Evolutionary conservation across 2,329 filamentous ascomycete genomes (phyloP).

Genomic region (Fusarium kyushuense): DNA sequence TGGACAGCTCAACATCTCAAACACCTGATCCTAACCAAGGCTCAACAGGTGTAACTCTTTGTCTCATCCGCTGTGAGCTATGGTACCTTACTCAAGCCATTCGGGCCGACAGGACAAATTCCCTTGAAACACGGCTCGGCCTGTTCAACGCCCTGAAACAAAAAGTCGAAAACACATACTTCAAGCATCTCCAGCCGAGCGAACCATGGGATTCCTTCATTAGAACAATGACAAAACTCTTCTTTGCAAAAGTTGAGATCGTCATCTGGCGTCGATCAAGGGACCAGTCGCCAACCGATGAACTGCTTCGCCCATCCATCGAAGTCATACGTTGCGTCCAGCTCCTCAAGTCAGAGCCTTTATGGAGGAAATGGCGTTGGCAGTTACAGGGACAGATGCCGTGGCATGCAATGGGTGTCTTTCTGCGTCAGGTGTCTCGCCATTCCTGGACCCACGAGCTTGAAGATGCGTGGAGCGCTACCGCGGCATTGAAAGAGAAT

Average conservation of each 20-base stretch:
- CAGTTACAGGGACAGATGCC: conserved; percentile 48
- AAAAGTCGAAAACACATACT: conserved; percentile 25
- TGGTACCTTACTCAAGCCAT: conserved; percentile 44
- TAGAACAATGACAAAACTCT: conserved; percentile 41
- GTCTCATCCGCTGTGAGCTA: conserved; percentile 46
- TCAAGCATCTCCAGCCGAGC: conserved; percentile 17
- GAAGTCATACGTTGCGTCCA: conserved; percentile 40
- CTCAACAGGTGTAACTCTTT: conserved; percentile 31
- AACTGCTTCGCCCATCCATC: conserved; percentile 21
- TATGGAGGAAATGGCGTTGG: conserved; percentile 49
- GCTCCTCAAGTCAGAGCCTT: conserved; percentile 36
- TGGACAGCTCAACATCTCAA: not conserved
- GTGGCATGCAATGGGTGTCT: conserved; percentile 46
- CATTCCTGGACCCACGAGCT: conserved; percentile 41
- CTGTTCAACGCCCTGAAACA: conserved; percentile 22
- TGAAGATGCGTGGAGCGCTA: conserved; percentile 42
- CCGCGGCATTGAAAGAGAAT: conserved; percentile 12
- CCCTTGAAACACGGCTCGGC: conserved; percentile 17
- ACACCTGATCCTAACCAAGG: not conserved
- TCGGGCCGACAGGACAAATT: conserved; percentile 13
- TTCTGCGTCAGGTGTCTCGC: conserved; percentile 40
- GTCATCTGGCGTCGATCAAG: conserved; percentile 31
- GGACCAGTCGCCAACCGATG: not conserved
- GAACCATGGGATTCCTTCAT: conserved; percentile 34
- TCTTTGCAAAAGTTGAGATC: conserved; percentile 48